phyloP scores from a whole-genome alignment of 2,329 filamentous ascomycete species.

The Onygena corvina region DNA sequence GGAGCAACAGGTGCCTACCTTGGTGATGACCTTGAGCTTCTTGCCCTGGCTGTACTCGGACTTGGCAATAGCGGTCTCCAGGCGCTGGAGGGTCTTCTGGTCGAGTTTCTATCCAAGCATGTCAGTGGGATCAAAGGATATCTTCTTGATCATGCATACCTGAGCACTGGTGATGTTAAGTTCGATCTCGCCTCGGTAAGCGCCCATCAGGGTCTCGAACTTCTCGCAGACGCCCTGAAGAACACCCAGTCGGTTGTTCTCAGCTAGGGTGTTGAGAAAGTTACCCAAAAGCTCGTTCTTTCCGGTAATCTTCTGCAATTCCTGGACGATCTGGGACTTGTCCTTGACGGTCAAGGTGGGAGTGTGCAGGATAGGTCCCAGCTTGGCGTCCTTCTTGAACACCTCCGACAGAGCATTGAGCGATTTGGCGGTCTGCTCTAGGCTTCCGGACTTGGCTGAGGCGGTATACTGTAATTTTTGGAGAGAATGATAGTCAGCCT shows the following conservation, averaged over 20 bases:
- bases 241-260: slow-evolving; percentile 87
- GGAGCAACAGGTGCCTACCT: slow-evolving; percentile 35
- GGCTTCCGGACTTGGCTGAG: slow-evolving; percentile 70
- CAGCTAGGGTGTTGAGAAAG: slow-evolving; percentile 78
- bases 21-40: slow-evolving; percentile 95
- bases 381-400: slow-evolving; percentile 73
- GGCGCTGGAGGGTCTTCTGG: slow-evolving; percentile 67
- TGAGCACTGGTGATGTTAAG: slow-evolving; percentile 79
- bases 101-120: slow-evolving; percentile 57
- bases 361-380: slow-evolving; percentile 59
- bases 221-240: slow-evolving; percentile 75
- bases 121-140: background rate
- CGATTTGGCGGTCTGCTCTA: slow-evolving; percentile 76
- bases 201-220: slow-evolving; percentile 77
- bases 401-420: slow-evolving; percentile 58
- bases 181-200: slow-evolving; percentile 85
- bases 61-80: slow-evolving; percentile 81
- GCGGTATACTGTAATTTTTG: slow-evolving; percentile 72
- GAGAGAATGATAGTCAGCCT: background rate
- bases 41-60: slow-evolving; percentile 81
- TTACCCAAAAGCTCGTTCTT: slow-evolving; percentile 80
- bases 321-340: slow-evolving; percentile 74
- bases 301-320: slow-evolving; percentile 75
- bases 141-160: slow-evolving; percentile 54
- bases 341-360: slow-evolving; percentile 67